Evolutionary conservation across 2,329 filamentous ascomycete genomes (phyloP), one percentile per base, ranked within the genome.

Genomic region (Talaromyces marneffei): DNA sequence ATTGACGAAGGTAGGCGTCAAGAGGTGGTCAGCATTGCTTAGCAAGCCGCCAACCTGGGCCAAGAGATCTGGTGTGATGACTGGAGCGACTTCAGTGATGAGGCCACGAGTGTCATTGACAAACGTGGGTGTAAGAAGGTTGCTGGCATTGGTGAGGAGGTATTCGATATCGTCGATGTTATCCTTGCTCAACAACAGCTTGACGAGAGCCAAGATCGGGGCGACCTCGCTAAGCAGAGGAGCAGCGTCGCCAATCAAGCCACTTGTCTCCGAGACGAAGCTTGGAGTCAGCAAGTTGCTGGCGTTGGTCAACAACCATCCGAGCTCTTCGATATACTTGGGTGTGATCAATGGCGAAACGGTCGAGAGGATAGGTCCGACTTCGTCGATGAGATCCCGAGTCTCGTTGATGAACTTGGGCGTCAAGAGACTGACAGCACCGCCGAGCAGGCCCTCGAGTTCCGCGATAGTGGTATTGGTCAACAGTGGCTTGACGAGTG

Each of bases 1-100:
- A 35, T 75, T 60, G 62, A 73, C 66, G 63, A 73, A 66, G 48
- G 72, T 62, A 56, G 71, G 65, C 42, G 71, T 69, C 65, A 75
- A 64, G 62, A 76, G 60, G 61, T 68, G 53, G 64, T 71, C 65
- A 67, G 72, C 69, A 52, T 68, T 71, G 42, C 25, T 62, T 27
- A 71, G 57, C n/a, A 71, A 56, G 23, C 55, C 50, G 25, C 64
- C 64, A 29, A 71, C 66, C 52, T 70, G 58, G 44, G 65, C 64
- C 39, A 72, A 65, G 9, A 69, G 63, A 20, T 64, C 58, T 29
- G 69, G 64, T 29, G 70, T 72, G 35, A 72, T 37, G 23, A 66
- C 64, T 23, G 66, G 66, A n/a, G 66, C 63, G 18, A 68, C 68
- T n/a, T 64, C 58, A 46, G 59, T 62, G 50, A 70, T 65, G 33